These are phyloP conservation scores for Amauroascus niger DNA, from an alignment of 2,329 filamentous ascomycete species.

Conservation along the genomic window DNA sequence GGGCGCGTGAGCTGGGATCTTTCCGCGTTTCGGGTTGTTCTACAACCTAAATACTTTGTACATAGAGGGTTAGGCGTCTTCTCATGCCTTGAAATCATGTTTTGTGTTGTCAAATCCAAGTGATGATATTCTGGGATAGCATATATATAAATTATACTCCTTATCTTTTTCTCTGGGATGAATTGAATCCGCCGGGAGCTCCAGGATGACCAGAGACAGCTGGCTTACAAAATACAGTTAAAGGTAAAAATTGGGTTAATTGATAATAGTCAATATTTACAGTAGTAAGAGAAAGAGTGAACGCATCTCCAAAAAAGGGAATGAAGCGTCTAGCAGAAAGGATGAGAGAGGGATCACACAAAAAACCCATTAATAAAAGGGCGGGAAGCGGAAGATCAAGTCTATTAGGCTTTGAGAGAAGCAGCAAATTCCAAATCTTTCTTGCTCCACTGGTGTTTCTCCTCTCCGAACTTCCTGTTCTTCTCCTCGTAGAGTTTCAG, in stretches of 20 bases:
- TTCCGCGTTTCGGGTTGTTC: no score
- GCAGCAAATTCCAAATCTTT: slow-evolving; percentile 18
- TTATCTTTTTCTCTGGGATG: no score
- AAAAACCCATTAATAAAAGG: neutral
- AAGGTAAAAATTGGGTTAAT: neutral
- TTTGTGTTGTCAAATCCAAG: no score
- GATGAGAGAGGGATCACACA: neutral
- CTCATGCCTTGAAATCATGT: no score
- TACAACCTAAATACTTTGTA: no score
- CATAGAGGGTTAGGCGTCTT: no score
- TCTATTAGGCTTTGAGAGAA: neutral
- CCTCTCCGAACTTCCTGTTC: slow-evolving; percentile 33
- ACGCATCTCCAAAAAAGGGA: neutral
- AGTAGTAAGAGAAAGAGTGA: neutral
- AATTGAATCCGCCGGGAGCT: no score
- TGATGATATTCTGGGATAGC: no score
- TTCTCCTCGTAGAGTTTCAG: slow-evolving; percentile 54
- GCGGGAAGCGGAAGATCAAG: neutral
- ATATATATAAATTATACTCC: no score
- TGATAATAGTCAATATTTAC: slow-evolving; percentile 1
- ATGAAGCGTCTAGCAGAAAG: neutral
- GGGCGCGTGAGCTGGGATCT: neutral
- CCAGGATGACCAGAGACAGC: no score
- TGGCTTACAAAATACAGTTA: no score
- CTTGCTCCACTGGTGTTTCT: slow-evolving; percentile 42